Percentiles rank a stretch among this genome's conserved stretches.
phyloP scores from a whole-genome alignment of 169 alveolate species.

The Eimeria falciformis region DNA sequence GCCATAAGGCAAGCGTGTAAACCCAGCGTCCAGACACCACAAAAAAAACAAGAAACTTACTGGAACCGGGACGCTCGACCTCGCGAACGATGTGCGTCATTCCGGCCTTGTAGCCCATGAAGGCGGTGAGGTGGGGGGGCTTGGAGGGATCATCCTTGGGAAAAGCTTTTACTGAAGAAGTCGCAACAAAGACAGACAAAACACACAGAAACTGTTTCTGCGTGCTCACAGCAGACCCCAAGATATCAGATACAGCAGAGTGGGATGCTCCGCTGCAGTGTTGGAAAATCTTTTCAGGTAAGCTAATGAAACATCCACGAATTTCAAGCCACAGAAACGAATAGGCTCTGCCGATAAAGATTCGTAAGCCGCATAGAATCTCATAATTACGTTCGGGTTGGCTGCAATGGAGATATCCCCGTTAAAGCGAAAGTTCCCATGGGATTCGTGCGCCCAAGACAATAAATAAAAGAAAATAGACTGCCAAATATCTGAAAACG shows the following conservation, averaged over 20 bases:
- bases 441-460: no score
- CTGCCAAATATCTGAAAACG: no score
- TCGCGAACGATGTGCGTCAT: conserved; percentile 99
- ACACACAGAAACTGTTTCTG: neutral
- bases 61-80: conserved; percentile 98
- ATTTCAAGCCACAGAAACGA: no score
- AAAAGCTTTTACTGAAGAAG: conserved; percentile 90
- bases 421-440: no score
- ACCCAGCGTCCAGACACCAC: conserved; percentile 63
- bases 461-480: no score
- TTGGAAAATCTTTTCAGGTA: no score
- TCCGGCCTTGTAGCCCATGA: conserved; percentile 99
- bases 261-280: neutral
- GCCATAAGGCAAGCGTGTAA: neutral
- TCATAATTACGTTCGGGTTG: no score
- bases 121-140: conserved; percentile 99
- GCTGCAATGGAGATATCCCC: no score
- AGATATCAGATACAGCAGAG: neutral
- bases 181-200: neutral
- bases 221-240: neutral
- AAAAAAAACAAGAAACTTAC: conserved; percentile 46
- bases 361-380: no score
- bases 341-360: no score
- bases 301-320: no score
- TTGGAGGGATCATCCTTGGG: conserved; percentile 98